Conservation (phyloP, 2,329 filamentous ascomycete genomes). For the Fusarium chaquense region DNA sequence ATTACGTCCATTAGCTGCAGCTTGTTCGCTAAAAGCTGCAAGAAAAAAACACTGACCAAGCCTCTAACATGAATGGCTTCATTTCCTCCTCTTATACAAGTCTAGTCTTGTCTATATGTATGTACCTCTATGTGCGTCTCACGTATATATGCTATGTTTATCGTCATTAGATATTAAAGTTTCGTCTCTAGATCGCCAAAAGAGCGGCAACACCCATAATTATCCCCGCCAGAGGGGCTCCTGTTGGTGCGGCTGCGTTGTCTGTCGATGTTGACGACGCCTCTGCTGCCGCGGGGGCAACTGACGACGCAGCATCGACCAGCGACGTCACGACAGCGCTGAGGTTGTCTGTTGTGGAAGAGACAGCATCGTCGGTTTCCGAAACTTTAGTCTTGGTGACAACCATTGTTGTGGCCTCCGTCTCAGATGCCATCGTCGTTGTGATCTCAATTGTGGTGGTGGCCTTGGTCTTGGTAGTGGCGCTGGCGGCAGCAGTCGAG, state of each 20-base stretch:
- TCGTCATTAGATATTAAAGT: background rate
- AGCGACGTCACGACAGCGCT: constrained; percentile 1
- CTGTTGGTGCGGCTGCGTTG: constrained; percentile 7
- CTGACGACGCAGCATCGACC: constrained; percentile 8
- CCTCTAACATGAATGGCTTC: constrained; percentile 4
- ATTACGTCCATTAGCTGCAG: background rate
- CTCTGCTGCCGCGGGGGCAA: background rate
- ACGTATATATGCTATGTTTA: background rate
- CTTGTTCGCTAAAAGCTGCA: constrained; percentile 1
- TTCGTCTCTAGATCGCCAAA: constrained; percentile 1
- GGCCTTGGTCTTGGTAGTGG: constrained; percentile 2
- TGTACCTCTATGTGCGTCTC: constrained; percentile 1
- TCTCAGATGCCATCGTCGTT: background rate
- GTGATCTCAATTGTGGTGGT: background rate
- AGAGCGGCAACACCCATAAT: constrained; percentile 16
- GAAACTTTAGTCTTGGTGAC: background rate
- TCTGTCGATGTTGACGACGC: constrained; percentile 13
- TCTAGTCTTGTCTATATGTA: background rate
- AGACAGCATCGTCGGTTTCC: background rate
- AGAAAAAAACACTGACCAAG: background rate
- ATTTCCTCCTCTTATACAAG: background rate
- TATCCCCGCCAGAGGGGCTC: constrained; percentile 9
- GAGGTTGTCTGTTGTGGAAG: background rate
- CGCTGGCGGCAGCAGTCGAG: constrained; percentile 1
- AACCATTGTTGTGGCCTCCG: background rate